Conservation (phyloP, 768 basidiomycete species). For the Mycena floridula region DNA sequence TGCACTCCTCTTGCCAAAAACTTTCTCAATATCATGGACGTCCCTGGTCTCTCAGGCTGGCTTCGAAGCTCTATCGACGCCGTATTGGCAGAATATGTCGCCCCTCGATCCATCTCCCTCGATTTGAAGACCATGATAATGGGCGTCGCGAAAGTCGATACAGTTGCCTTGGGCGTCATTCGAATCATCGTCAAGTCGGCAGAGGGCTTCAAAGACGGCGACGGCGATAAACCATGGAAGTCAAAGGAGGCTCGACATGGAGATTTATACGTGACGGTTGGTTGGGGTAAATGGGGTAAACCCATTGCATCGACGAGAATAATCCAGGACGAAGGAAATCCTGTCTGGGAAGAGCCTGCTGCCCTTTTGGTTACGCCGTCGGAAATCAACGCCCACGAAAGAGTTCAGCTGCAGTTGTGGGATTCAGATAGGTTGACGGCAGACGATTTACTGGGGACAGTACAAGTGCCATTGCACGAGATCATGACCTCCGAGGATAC, state of each 20-base stretch:
- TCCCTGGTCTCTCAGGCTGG: slow-evolving; percentile 66
- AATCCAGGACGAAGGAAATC: slow-evolving; percentile 54
- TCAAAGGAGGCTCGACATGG: slow-evolving; percentile 20
- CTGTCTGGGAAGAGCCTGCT: slow-evolving; percentile 67
- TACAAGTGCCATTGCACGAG: slow-evolving; percentile 33
- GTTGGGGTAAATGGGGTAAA: slow-evolving; percentile 57
- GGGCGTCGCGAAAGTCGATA: slow-evolving; percentile 58
- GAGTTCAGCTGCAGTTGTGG: slow-evolving; percentile 61
- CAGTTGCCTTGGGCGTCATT: slow-evolving; percentile 58
- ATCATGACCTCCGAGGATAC: slow-evolving; percentile 27
- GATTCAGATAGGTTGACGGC: slow-evolving; percentile 44
- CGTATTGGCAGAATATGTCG: slow-evolving; percentile 55
- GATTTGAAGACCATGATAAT: slow-evolving; percentile 61
- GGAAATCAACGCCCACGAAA: slow-evolving; percentile 64
- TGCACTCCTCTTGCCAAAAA: slow-evolving; percentile 57
- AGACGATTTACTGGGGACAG: slow-evolving; percentile 44
- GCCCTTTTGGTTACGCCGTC: slow-evolving; percentile 56
- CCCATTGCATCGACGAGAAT: slow-evolving; percentile 70
- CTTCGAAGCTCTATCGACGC: slow-evolving; percentile 62
- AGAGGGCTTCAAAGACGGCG: slow-evolving; percentile 38
- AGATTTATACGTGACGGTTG: slow-evolving; percentile 58
- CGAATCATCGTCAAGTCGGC: slow-evolving; percentile 61
- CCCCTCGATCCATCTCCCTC: slow-evolving; percentile 64
- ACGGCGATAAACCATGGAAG: slow-evolving; percentile 29
- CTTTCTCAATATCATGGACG: slow-evolving; percentile 74